A percentile compares a stretch with the other conserved stretches of the same genome.
phyloP scores from a whole-genome alignment of 2,329 filamentous ascomycete genomes.

The Fusarium dlaminii region DNA sequence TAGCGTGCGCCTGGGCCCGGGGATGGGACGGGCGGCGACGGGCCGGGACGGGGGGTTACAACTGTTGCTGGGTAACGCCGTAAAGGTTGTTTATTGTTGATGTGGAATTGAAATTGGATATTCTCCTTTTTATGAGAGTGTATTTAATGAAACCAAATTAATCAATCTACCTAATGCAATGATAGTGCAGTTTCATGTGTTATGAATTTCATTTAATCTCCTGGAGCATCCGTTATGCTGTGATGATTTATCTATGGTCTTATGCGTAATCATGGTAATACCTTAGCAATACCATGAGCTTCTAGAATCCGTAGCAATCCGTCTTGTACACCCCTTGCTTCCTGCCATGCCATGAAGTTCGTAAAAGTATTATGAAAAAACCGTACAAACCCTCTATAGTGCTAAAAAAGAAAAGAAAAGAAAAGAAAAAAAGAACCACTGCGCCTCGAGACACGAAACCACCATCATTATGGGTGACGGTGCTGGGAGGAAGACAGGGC shows the following conservation, averaged over 20 bases:
- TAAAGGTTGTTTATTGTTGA: constrained; percentile 22
- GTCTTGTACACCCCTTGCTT: neutral
- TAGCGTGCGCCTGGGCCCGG: constrained; percentile 18
- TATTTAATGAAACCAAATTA: neutral
- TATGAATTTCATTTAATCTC: neutral
- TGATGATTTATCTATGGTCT: constrained; percentile 1
- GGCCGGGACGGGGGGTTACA: constrained; percentile 13
- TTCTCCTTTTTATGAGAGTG: neutral
- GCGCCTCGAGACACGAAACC: neutral
- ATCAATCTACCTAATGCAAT: constrained; percentile 1
- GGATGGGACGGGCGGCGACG: constrained; percentile 21
- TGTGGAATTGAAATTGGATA: constrained; percentile 9
- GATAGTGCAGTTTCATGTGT: constrained; percentile 3
- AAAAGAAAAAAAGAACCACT: neutral
- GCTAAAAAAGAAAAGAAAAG: neutral
- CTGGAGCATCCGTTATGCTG: constrained; percentile 1
- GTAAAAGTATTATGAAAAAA: constrained; percentile 8
- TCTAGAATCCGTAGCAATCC: constrained; percentile 28
- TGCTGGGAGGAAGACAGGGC: neutral
- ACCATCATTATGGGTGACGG: neutral
- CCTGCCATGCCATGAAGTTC: constrained; percentile 22
- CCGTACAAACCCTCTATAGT: constrained; percentile 6
- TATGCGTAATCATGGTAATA: neutral
- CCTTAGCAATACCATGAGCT: neutral
- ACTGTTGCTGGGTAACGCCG: constrained; percentile 11